These are phyloP conservation scores for Isochrysis galbana DNA, from an alignment of 78 protist genomes.

Conservation along the genomic window DNA sequence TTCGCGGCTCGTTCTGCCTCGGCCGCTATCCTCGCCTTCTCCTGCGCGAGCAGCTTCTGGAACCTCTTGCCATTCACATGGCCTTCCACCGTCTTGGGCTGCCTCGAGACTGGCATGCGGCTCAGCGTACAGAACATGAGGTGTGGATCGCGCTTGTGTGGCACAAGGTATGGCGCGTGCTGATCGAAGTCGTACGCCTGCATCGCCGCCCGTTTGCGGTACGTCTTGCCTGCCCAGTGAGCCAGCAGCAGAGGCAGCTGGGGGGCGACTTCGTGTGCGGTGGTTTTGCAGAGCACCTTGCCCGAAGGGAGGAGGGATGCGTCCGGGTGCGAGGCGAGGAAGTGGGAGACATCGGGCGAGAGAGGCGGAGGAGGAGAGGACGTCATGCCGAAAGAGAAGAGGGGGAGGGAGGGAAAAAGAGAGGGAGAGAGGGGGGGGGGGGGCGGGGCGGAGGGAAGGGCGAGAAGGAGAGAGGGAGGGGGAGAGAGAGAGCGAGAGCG, in stretches of 20 bases:
- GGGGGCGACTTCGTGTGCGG: neutral
- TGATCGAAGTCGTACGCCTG: neutral
- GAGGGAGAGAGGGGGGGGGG: no score
- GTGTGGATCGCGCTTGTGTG: neutral
- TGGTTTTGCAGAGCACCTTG: neutral
- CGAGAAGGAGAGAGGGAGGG: no score
- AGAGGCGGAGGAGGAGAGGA: no score
- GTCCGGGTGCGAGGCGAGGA: neutral
- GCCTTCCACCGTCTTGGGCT: conserved; percentile 2
- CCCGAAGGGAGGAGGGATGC: neutral
- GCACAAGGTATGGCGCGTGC: neutral
- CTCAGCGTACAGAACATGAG: neutral
- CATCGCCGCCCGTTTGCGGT: neutral
- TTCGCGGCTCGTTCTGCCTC: neutral
- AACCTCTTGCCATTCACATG: neutral
- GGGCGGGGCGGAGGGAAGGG: no score
- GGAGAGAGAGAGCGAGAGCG: no score
- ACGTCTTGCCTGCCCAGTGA: neutral
- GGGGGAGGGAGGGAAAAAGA: no score
- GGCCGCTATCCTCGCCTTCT: neutral
- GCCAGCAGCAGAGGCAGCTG: neutral
- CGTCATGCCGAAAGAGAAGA: no score
- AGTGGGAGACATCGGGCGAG: neutral
- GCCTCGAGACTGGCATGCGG: neutral
- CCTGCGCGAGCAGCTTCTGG: neutral